Conservation (phyloP, 176 grass and related monocot species). For the barley (Hordeum vulgare) region DNA sequence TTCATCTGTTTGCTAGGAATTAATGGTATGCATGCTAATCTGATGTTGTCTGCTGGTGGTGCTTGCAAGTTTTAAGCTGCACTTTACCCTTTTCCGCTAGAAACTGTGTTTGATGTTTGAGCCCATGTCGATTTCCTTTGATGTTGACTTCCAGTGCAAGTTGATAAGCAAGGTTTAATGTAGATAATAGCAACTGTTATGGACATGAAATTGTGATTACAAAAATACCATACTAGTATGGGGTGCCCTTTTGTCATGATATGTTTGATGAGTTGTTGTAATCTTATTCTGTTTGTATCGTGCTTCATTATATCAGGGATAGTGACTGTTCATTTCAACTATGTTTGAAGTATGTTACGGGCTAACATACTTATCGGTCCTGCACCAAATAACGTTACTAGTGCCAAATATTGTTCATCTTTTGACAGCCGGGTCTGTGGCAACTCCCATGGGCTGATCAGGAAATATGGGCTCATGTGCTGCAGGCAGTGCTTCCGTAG, state of each 20-base stretch:
- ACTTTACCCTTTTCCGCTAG: neutral
- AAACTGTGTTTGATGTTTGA: neutral
- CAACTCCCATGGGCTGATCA: slow-evolving; percentile 82
- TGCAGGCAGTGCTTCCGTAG: slow-evolving; percentile 95
- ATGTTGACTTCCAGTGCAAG: neutral
- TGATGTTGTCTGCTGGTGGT: neutral
- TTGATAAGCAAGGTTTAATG: neutral
- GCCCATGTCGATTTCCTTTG: neutral
- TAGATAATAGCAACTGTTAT: neutral
- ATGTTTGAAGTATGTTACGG: neutral
- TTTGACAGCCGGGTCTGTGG: slow-evolving; percentile 65
- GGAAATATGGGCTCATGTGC: slow-evolving; percentile 96
- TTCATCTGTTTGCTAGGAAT: neutral
- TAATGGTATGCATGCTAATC: neutral
- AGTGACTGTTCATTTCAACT: neutral
- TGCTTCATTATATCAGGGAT: neutral
- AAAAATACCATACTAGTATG: neutral
- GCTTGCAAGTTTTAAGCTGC: neutral
- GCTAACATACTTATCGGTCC: neutral
- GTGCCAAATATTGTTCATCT: neutral
- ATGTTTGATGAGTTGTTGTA: neutral
- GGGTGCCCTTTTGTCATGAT: neutral
- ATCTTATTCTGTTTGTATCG: neutral
- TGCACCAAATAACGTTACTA: neutral
- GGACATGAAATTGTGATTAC: neutral